A percentile compares a stretch with the other conserved stretches of the same genome.
Evolutionary conservation across 2,329 filamentous ascomycete species (phyloP).

Genomic region (Sporothrix schenckii): DNA sequence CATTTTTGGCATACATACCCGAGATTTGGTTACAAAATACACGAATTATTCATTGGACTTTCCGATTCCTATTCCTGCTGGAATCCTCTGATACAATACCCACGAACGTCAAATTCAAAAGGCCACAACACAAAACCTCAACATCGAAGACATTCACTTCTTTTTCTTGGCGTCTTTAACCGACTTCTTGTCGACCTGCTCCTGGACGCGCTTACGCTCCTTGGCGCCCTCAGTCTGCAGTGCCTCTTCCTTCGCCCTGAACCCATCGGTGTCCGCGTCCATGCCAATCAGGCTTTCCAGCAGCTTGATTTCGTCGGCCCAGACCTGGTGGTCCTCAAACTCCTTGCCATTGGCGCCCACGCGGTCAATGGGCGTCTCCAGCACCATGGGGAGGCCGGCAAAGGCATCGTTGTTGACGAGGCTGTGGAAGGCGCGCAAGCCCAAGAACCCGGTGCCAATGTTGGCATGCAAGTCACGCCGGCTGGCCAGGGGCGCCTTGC

Average conservation of each 20-base stretch:
- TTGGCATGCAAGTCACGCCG: constrained; percentile 91
- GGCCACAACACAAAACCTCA: not conserved
- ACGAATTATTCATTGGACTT: not conserved
- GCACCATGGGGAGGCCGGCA: constrained; percentile 80
- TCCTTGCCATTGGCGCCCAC: constrained; percentile 66
- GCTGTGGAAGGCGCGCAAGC: constrained; percentile 85
- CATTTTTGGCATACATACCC: constrained; percentile 28
- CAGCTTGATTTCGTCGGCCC: constrained; percentile 93
- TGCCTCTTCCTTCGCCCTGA: constrained; percentile 64
- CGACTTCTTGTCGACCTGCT: constrained; percentile 75
- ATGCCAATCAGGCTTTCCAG: constrained; percentile 85
- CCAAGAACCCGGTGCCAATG: constrained; percentile 92
- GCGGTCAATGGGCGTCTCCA: constrained; percentile 91
- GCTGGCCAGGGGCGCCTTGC: constrained; percentile 82
- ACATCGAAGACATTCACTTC: constrained; percentile 20
- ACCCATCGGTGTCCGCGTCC: constrained; percentile 74
- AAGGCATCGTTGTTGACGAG: constrained; percentile 82
- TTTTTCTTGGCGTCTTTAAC: constrained; percentile 57
- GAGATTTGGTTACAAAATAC: constrained; percentile 22
- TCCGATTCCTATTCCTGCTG: constrained; percentile 41
- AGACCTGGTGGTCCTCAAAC: constrained; percentile 77
- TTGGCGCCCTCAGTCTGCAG: constrained; percentile 68
- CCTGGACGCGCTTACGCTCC: constrained; percentile 75
- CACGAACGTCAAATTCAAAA: not conserved
- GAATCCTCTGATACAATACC: not conserved